Evolutionary conservation across 164 flowering plant species (phyloP).

Genomic region (Magnolia kwangsiensis): DNA sequence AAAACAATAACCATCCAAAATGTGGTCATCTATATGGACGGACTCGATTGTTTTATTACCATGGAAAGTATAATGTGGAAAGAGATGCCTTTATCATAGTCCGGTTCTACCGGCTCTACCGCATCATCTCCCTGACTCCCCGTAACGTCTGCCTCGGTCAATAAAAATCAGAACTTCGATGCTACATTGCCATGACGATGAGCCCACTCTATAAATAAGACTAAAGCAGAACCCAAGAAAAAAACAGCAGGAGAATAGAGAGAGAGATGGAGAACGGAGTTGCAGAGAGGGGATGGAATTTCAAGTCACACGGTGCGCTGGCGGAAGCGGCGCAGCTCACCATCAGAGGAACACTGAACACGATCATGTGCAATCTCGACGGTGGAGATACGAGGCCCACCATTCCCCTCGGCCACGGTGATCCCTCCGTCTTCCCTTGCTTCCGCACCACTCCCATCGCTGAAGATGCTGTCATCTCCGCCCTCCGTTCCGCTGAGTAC

Average conservation of each 20-base stretch:
- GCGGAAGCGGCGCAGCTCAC: slow-evolving; percentile 17
- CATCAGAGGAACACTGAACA: slow-evolving; percentile 23
- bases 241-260: too few species aligned
- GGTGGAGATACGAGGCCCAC: slow-evolving; percentile 16
- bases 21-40: too few species aligned
- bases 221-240: neutral
- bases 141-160: too few species aligned
- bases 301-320: slow-evolving; percentile 20
- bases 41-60: too few species aligned
- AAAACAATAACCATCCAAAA: too few species aligned
- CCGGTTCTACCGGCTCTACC: too few species aligned
- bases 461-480: slow-evolving; percentile 33
- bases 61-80: too few species aligned
- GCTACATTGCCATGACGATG: too few species aligned
- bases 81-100: too few species aligned
- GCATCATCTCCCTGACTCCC: too few species aligned
- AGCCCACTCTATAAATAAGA: too few species aligned
- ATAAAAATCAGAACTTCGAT: too few species aligned
- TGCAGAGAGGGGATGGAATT: slow-evolving; percentile 18
- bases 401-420: slow-evolving; percentile 42
- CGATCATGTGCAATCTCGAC: slow-evolving; percentile 16
- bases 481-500: slow-evolving; percentile 29
- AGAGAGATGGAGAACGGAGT: slow-evolving; percentile 6
- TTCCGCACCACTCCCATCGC: slow-evolving; percentile 30
- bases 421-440: slow-evolving; percentile 37